phyloP scores from a whole-genome alignment of 1,284 basidiomycete genomes.

The Papiliotrema laurentii region DNA sequence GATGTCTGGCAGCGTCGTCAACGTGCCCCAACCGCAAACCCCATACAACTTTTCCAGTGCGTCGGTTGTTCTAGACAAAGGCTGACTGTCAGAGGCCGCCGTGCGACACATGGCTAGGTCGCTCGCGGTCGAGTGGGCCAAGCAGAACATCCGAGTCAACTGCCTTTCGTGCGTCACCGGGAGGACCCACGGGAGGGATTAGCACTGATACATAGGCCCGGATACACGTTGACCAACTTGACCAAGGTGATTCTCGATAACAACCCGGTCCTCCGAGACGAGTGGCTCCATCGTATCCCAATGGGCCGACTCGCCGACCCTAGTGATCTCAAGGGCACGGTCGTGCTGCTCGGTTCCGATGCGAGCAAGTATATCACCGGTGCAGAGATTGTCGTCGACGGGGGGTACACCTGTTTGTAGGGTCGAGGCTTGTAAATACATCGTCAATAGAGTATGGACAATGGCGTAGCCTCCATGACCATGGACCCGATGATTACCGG shows the following conservation, averaged over 20 bases:
- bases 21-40: slow-evolving; percentile 83
- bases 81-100: slow-evolving; percentile 40
- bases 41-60: slow-evolving; percentile 88
- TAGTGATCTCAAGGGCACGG: slow-evolving; percentile 53
- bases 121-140: slow-evolving; percentile 56
- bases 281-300: slow-evolving; percentile 85
- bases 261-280: slow-evolving; percentile 66
- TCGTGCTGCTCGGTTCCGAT: slow-evolving; percentile 47
- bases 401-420: slow-evolving; percentile 29
- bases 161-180: slow-evolving; percentile 35
- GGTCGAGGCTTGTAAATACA: too few relatives aligned
- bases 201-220: slow-evolving; percentile 57
- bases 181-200: neutral
- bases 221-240: slow-evolving; percentile 85
- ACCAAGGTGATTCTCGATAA: slow-evolving; percentile 71
- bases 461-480: too few relatives aligned
- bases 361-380: slow-evolving; percentile 43
- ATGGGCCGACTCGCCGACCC: slow-evolving; percentile 57
- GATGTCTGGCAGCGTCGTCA: slow-evolving; percentile 86
- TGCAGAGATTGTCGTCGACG: slow-evolving; percentile 31
- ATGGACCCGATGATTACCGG: too few relatives aligned
- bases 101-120: slow-evolving; percentile 53
- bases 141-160: slow-evolving; percentile 53
- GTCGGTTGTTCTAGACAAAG: slow-evolving; percentile 7
- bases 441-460: too few relatives aligned